Base-by-base conservation (phyloP, 78 protist genomes). In the Dictyostelium citrinum region DNA sequence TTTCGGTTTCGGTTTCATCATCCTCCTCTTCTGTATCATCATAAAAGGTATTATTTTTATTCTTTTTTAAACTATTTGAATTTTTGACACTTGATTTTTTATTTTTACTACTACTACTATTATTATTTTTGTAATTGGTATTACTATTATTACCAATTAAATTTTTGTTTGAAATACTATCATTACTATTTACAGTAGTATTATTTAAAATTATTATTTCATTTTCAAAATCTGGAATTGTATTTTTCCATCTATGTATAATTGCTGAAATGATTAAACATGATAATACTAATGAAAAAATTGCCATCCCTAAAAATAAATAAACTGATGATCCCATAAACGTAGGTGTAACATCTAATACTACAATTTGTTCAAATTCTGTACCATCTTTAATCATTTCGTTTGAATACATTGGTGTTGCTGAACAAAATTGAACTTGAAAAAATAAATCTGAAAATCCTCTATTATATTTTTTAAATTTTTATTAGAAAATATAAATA, bases 361-460 rank as follows among this genome's bases (percentile, higher is more conserved):
- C 27, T 2, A 83, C 20, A 7, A 27, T 68, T 35, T 83, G 90
- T 71, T 43, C 22, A 72, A 83, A 83, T 51, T 46, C 35, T 31
- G 76, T 43, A 3, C 55, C 37, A 43, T 49, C 37, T 2, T 33
- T 20, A 24, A 49, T 14, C 27, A 9, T 51, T 71, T 14, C 39
- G 11, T 71, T 22, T 49, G 74, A 41, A 51, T 31, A 51, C 7
- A 83, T 20, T 31, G 41, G 41, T n/a, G 76, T 22, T 7, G 35
- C 77, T 35, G 33, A 9, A 83, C 90, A 83, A 29, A 55, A 49
- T 20, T 83, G 71, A 17, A 83, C 43, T 51, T 61, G 33, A 83
- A 46, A 83, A 72, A 24, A 83, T 55, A 45, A 41, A 29, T 83
- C 29, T 49, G 81, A 37, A 71, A 83, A 83, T 72, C 90, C 90